Evolutionary conservation across 1,139 yeast genomes (phyloP).

Genomic region (Taphrina deformans): DNA sequence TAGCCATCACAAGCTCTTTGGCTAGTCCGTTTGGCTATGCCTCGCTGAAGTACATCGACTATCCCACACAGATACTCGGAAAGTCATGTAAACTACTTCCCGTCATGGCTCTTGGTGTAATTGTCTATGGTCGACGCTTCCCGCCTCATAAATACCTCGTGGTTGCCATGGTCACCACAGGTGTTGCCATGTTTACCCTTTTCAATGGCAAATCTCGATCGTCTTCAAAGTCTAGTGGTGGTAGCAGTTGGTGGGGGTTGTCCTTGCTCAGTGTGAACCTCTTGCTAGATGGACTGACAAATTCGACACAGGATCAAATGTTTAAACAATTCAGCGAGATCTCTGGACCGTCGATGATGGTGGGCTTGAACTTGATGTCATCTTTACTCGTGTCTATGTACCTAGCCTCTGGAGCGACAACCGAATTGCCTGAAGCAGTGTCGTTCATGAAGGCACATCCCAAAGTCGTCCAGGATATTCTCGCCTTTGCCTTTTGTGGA

Average conservation of each 20-base stretch:
- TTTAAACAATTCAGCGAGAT: conserved; percentile 53
- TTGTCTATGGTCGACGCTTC: conserved; percentile 70
- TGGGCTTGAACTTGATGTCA: conserved; percentile 67
- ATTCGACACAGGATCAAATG: conserved; percentile 87
- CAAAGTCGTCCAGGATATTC: conserved; percentile 58
- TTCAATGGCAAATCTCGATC: conserved; percentile 43
- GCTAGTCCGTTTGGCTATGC: conserved; percentile 79
- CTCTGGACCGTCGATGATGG: conserved; percentile 86
- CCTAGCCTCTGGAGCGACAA: conserved; percentile 44
- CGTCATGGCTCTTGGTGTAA: conserved; percentile 76
- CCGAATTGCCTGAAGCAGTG: conserved; percentile 47
- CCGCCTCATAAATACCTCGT: conserved; percentile 76
- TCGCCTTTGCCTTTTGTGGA: conserved; percentile 74
- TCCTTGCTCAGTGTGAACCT: conserved; percentile 61
- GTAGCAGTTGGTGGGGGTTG: conserved; percentile 55
- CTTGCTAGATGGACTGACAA: conserved; percentile 84
- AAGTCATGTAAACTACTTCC: conserved; percentile 94
- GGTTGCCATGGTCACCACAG: conserved; percentile 71
- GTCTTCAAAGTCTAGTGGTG: conserved; percentile 34
- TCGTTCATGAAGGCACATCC: conserved; percentile 55
- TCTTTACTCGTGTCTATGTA: conserved; percentile 49
- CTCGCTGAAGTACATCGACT: conserved; percentile 79
- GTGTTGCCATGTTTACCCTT: conserved; percentile 77
- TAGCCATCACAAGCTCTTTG: conserved; percentile 75
- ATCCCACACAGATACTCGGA: conserved; percentile 77